Conservation (phyloP, 352 stramenopile genomes). For the Phytophthora hybrid region DNA sequence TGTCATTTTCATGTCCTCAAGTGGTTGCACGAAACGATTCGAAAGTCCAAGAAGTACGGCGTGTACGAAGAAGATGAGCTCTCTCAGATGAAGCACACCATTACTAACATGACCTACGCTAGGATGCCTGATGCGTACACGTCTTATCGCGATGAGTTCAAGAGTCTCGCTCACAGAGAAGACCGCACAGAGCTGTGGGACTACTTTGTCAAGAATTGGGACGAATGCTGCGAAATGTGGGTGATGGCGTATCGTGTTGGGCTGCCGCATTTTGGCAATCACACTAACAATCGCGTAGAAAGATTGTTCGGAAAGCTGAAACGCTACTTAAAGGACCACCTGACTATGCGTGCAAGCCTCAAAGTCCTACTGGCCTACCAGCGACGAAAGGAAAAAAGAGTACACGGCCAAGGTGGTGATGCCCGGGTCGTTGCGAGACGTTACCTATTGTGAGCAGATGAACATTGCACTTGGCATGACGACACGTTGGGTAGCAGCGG, state of each 20-base stretch:
- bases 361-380: not conserved
- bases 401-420: not conserved
- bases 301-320: constrained; percentile 23
- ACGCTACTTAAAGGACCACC: not conserved
- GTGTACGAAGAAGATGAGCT: constrained; percentile 11
- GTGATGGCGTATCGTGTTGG: constrained; percentile 16
- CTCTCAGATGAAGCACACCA: constrained; percentile 13
- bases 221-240: constrained; percentile 16
- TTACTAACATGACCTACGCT: constrained; percentile 21
- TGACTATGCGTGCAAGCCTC: not conserved
- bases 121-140: not conserved
- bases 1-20: constrained; percentile 29
- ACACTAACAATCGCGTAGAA: constrained; percentile 22
- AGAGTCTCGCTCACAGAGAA: too few species aligned
- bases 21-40: constrained; percentile 17
- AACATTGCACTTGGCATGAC: too few species aligned
- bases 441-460: not conserved
- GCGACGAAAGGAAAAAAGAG: not conserved
- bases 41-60: not conserved
- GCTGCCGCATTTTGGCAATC: constrained; percentile 17
- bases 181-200: too few species aligned
- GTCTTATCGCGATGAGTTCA: constrained; percentile 13
- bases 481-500: too few species aligned
- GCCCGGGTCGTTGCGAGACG: not conserved
- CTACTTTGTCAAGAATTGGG: too few species aligned